Base-by-base conservation (phyloP, 331 rosid genomes). In the Pyrus hybrid region DNA sequence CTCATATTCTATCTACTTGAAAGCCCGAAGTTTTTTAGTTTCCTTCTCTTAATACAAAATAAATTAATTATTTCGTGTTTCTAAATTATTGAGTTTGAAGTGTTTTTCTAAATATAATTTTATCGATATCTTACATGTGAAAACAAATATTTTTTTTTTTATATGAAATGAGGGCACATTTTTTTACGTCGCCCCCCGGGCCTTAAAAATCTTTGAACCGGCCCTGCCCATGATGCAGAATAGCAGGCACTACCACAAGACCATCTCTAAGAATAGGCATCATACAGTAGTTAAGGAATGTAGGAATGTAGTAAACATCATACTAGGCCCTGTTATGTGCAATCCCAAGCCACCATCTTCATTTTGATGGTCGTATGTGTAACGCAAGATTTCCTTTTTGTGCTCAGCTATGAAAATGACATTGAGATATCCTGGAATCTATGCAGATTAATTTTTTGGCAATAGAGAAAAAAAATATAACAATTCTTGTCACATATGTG, bases 261-360 rank as follows among this genome's bases (percentile, higher is more conserved):
- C 88, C 91, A 70, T 81, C 89, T 65, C 93, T 91, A 0, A 90
- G 87, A 1, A 88, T 86, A 17, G 93, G 80, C 89, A 86, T 78
- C 26, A 87, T 86, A 75, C 87, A 79, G 51, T 90, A 90, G 75
- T 83, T 90, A 9, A n/a, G n/a, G n/a, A n/a, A n/a, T n/a, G n/a
- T n/a, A 90, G 84, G 51, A 83, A 78, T 9, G 93, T 88, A 28
- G 88, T 64, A 43, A 90, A 86, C 96, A 90, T 90, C 71, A 82
- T 81, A 73, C 93, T 90, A 0, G 86, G 28, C 89, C 91, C 76
- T 88, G 70, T 82, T 33, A 88, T 86, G 77, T 90, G 93, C 17
- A 88, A 54, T 57, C 93, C 93, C 96, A 91, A 90, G 2, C 96
- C 93, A 43, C 96, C 91, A 77, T 87, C 94, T 73, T 90, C 90